These are phyloP conservation scores for Penicillium dipodomyicola DNA, from an alignment of 495 filamentous ascomycete species.

Conservation along the genomic window DNA sequence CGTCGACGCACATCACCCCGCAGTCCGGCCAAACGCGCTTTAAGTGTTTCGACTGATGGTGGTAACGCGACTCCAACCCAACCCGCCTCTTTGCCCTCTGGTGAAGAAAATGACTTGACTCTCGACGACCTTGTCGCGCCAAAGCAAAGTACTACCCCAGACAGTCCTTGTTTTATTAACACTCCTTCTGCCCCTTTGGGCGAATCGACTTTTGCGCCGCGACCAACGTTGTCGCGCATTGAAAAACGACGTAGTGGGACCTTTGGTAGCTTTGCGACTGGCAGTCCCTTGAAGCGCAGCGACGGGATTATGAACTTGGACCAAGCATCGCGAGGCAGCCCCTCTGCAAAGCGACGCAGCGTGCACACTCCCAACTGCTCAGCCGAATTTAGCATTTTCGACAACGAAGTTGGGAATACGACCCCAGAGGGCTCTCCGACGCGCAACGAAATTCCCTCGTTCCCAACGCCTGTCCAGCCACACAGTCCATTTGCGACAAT, in stretches of 20 bases:
- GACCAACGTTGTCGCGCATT: constrained; percentile 42
- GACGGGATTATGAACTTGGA: constrained; percentile 89
- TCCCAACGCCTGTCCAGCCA: constrained; percentile 29
- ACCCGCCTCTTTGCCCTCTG: constrained; percentile 37
- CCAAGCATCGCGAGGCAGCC: constrained; percentile 70
- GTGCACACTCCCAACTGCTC: constrained; percentile 64
- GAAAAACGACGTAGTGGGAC: constrained; percentile 50
- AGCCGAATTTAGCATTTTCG: constrained; percentile 70
- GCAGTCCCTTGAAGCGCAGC: constrained; percentile 88
- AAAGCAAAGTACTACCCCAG: constrained; percentile 30
- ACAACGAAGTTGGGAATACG: constrained; percentile 23
- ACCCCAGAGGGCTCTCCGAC: constrained; percentile 27
- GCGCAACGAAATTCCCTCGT: constrained; percentile 27
- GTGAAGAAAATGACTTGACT: constrained; percentile 55
- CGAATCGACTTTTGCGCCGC: constrained; percentile 50
- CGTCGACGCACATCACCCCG: constrained; percentile 64
- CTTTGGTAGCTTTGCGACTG: constrained; percentile 53
- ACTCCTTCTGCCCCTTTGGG: constrained; percentile 25
- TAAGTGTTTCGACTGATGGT: constrained; percentile 66
- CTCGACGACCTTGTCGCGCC: constrained; percentile 25
- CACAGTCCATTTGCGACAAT: constrained; percentile 45
- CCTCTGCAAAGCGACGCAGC: constrained; percentile 83
- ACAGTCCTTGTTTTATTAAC: constrained; percentile 44
- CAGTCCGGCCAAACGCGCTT: constrained; percentile 72
- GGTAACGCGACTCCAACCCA: constrained; percentile 61